Evolutionary conservation across 768 basidiomycete species (phyloP).

Genomic region (Pleurotus pulmonarius): DNA sequence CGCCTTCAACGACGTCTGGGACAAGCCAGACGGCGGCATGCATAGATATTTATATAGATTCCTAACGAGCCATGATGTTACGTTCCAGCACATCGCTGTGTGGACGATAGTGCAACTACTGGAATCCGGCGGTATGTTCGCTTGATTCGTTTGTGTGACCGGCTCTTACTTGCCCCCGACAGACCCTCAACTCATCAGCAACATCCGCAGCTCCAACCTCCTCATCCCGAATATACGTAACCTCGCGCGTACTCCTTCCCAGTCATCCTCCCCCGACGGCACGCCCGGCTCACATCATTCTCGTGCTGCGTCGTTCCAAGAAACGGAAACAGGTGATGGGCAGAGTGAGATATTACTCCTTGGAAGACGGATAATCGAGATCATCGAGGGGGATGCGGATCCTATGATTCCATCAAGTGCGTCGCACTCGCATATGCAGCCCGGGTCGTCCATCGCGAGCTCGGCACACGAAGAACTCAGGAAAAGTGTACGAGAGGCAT

Average conservation of each 20-base stretch:
- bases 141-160: neutral
- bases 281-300: slow-evolving; percentile 72
- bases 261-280: slow-evolving; percentile 62
- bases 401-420: slow-evolving; percentile 57
- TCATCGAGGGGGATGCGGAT: slow-evolving; percentile 75
- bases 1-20: slow-evolving; percentile 97
- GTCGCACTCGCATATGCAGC: slow-evolving; percentile 62
- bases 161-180: slow-evolving; percentile 5
- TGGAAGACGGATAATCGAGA: slow-evolving; percentile 80
- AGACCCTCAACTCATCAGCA: slow-evolving; percentile 89
- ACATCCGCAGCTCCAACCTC: slow-evolving; percentile 80
- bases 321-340: slow-evolving; percentile 82
- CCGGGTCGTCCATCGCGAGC: slow-evolving; percentile 64
- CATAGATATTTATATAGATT: slow-evolving; percentile 93
- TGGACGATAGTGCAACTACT: slow-evolving; percentile 99
- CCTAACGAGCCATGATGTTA: slow-evolving; percentile 88
- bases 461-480: slow-evolving; percentile 71
- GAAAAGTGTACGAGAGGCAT: slow-evolving; percentile 79
- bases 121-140: slow-evolving; percentile 79
- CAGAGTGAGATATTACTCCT: slow-evolving; percentile 89
- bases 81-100: slow-evolving; percentile 99
- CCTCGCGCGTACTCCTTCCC: slow-evolving; percentile 70
- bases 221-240: slow-evolving; percentile 85
- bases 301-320: slow-evolving; percentile 68
- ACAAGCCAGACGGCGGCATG: slow-evolving; percentile 95